These are phyloP conservation scores for Kodamaea neixiangensis DNA, from an alignment of 805 yeast species.

Conservation along the genomic window DNA sequence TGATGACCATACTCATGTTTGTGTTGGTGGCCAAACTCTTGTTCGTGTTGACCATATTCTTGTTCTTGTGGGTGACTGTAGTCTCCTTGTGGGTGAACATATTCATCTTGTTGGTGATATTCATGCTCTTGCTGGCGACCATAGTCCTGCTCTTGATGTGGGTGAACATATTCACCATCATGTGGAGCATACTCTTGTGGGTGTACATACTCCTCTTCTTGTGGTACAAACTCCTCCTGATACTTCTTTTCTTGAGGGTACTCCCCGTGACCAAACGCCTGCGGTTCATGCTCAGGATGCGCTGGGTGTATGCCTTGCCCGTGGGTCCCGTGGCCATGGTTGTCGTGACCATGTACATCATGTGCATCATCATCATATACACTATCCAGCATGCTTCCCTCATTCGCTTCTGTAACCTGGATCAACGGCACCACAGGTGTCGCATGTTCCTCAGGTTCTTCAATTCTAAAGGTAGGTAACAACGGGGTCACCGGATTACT, in stretches of 20 bases:
- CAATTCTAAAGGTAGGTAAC: constrained; percentile 8
- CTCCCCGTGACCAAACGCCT: too few species aligned
- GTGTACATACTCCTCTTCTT: background rate
- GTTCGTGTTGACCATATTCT: background rate
- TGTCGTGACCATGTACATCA: too few species aligned
- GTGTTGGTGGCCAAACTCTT: background rate
- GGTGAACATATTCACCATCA: too few species aligned
- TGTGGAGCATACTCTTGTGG: too few species aligned
- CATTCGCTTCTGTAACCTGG: constrained; percentile 3
- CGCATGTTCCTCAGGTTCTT: constrained; percentile 3
- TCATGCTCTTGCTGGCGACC: background rate
- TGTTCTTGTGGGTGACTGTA: background rate
- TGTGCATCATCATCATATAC: background rate
- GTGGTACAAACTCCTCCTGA: too few species aligned
- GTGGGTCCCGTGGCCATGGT: too few species aligned
- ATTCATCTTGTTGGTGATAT: background rate
- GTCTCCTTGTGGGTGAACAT: background rate
- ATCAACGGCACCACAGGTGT: constrained; percentile 3
- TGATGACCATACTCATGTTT: background rate
- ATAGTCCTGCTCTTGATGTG: background rate
- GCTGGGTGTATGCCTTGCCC: background rate
- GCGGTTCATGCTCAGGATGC: background rate
- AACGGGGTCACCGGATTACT: background rate
- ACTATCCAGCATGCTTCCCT: background rate
- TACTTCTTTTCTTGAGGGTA: background rate